Percentiles rank a stretch among this genome's conserved stretches.
phyloP scores from a whole-genome alignment of 169 alveolate species.

The Cryptosporidium canis region DNA sequence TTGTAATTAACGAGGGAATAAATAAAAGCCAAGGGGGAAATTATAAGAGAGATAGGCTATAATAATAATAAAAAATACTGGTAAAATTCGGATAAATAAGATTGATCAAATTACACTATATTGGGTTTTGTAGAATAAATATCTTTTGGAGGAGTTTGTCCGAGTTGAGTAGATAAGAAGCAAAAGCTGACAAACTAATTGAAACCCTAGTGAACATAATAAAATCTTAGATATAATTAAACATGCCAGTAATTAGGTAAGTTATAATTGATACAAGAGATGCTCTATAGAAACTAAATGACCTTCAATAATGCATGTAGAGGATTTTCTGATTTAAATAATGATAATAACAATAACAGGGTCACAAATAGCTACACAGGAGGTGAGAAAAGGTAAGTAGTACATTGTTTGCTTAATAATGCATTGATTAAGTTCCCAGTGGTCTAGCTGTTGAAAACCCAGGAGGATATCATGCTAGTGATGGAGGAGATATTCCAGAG shows the following conservation, averaged over 20 bases:
- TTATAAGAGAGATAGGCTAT: not conserved
- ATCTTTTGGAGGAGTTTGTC: not conserved
- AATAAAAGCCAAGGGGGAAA: not conserved
- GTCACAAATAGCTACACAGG: slow-evolving; percentile 84
- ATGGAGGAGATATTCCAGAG: slow-evolving; percentile 74
- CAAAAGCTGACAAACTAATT: not conserved
- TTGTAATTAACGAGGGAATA: not conserved
- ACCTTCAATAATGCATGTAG: not conserved
- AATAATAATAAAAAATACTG: too few species aligned
- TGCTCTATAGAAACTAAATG: too few species aligned
- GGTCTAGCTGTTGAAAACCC: slow-evolving; percentile 86
- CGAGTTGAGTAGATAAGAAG: not conserved
- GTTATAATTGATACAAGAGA: not conserved
- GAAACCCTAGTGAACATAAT: not conserved
- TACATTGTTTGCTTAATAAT: not conserved
- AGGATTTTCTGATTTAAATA: slow-evolving; percentile 63
- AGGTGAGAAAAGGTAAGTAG: slow-evolving; percentile 79
- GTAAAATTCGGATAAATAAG: too few species aligned
- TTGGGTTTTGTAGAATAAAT: too few species aligned
- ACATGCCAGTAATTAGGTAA: slow-evolving; percentile 54
- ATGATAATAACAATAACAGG: slow-evolving; percentile 71
- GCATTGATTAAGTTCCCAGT: not conserved
- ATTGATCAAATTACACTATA: too few species aligned
- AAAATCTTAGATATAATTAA: not conserved
- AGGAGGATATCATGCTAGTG: slow-evolving; percentile 76